A percentile compares a stretch with the other conserved stretches of the same genome.
phyloP scores from a whole-genome alignment of 805 yeast genomes.

The Saccharomycopsis sp. region DNA sequence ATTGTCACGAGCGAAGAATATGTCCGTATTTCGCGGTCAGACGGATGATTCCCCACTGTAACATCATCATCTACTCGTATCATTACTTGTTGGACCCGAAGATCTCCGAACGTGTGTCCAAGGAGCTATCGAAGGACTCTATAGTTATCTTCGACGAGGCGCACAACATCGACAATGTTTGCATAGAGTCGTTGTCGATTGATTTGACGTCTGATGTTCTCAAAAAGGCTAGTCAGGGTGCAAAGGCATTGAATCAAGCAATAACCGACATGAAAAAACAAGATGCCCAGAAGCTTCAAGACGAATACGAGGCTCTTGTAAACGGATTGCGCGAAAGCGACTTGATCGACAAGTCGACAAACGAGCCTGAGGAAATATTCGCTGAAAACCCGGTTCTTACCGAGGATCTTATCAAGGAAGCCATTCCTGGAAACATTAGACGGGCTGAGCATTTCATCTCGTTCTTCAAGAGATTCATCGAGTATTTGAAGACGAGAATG shows the following conservation, averaged over 20 bases:
- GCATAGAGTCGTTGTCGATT: constrained; percentile 89
- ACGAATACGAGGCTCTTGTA: constrained; percentile 86
- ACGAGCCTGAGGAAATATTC: constrained; percentile 49
- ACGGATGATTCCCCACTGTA: constrained; percentile 94
- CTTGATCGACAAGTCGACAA: constrained; percentile 25
- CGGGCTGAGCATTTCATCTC: constrained; percentile 97
- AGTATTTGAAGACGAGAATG: constrained; percentile 94
- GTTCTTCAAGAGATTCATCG: constrained; percentile 85
- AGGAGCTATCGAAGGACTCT: constrained; percentile 84
- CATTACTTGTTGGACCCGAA: constrained; percentile 96
- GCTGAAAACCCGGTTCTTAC: constrained; percentile 87
- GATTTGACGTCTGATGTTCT: constrained; percentile 88
- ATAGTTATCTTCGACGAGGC: constrained; percentile 98
- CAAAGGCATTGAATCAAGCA: constrained; percentile 65
- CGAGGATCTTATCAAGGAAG: constrained; percentile 79
- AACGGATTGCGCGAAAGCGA: constrained; percentile 85
- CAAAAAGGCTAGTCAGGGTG: constrained; percentile 83
- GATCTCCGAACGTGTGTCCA: constrained; percentile 91
- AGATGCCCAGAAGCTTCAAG: constrained; percentile 78
- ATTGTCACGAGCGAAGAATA: constrained; percentile 71
- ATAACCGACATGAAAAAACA: constrained; percentile 79
- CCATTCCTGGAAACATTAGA: constrained; percentile 94
- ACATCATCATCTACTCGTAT: constrained; percentile 90
- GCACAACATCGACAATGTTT: constrained; percentile 96
- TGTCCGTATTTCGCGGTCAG: constrained; percentile 98